phyloP scores from a whole-genome alignment of 225 moss, liverwort and hornwort species.

The Antitrichia curtipendula region DNA sequence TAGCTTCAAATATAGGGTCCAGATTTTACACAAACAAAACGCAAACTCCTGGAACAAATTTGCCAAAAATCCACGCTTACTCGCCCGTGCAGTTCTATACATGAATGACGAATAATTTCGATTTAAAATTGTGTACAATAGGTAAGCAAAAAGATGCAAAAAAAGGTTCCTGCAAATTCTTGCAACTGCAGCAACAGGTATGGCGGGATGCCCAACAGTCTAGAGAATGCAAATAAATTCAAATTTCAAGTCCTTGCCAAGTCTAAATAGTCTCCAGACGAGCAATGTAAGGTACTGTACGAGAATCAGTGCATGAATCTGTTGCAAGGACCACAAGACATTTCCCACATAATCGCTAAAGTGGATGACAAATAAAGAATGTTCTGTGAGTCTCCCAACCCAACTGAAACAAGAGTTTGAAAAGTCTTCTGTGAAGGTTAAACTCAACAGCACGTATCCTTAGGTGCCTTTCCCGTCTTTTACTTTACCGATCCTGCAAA shows the following conservation, averaged over 20 bases:
- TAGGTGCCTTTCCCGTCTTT: slow-evolving; percentile 34
- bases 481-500: slow-evolving; percentile 33
- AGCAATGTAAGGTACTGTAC: background rate
- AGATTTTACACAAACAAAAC: background rate
- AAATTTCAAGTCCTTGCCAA: background rate
- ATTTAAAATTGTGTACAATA: background rate
- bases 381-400: background rate
- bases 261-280: background rate
- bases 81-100: too few species aligned
- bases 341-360: background rate
- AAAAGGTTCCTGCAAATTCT: background rate
- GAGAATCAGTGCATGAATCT: background rate
- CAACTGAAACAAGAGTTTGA: background rate
- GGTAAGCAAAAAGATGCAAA: background rate
- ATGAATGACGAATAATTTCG: background rate
- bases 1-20: background rate
- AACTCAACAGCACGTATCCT: background rate
- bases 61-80: background rate
- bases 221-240: background rate
- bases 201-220: background rate
- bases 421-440: background rate
- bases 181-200: background rate
- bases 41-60: background rate
- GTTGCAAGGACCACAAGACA: background rate
- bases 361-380: background rate